Conservation (phyloP, 2,329 filamentous ascomycete species). For the Pseudogymnoascus sp. region DNA sequence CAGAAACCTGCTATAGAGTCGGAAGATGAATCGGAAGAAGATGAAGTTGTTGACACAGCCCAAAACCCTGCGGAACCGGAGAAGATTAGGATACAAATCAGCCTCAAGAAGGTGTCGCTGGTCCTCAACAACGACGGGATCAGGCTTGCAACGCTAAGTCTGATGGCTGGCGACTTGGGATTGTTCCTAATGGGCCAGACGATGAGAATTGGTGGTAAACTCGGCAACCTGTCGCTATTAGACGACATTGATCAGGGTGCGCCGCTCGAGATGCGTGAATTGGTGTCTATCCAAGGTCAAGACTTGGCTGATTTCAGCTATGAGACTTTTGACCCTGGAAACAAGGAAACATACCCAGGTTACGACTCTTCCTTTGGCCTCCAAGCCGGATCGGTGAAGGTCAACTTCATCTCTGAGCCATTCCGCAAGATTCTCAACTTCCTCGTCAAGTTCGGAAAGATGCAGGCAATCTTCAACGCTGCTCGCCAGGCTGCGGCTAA, state of each 20-base stretch:
- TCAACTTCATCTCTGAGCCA: slow-evolving; percentile 95
- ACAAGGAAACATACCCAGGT: slow-evolving; percentile 70
- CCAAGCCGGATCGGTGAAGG: slow-evolving; percentile 86
- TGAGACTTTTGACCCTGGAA: slow-evolving; percentile 79
- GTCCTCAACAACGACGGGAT: slow-evolving; percentile 98
- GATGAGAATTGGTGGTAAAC: slow-evolving; percentile 78
- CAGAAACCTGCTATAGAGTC: slow-evolving; percentile 33
- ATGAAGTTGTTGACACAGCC: slow-evolving; percentile 22
- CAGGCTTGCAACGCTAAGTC: slow-evolving; percentile 80
- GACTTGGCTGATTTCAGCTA: slow-evolving; percentile 96
- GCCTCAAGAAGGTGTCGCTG: slow-evolving; percentile 85
- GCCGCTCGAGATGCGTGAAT: slow-evolving; percentile 68
- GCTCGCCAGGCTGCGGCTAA: slow-evolving; percentile 89
- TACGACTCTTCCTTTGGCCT: slow-evolving; percentile 90
- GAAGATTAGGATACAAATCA: slow-evolving; percentile 81
- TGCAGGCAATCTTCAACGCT: slow-evolving; percentile 98
- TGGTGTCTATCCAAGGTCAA: slow-evolving; percentile 91
- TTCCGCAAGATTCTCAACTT: slow-evolving; percentile 98
- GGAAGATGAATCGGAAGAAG: slow-evolving; percentile 26
- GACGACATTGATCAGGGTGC: slow-evolving; percentile 94
- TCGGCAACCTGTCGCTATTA: slow-evolving; percentile 81
- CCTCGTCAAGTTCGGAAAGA: slow-evolving; percentile 96
- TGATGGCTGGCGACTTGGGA: slow-evolving; percentile 86
- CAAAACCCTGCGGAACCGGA: slow-evolving; percentile 30
- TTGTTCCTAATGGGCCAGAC: slow-evolving; percentile 80